Evolutionary conservation across 202 grass and related monocot genomes (phyloP).

Genomic region (Eragrostis tef): DNA sequence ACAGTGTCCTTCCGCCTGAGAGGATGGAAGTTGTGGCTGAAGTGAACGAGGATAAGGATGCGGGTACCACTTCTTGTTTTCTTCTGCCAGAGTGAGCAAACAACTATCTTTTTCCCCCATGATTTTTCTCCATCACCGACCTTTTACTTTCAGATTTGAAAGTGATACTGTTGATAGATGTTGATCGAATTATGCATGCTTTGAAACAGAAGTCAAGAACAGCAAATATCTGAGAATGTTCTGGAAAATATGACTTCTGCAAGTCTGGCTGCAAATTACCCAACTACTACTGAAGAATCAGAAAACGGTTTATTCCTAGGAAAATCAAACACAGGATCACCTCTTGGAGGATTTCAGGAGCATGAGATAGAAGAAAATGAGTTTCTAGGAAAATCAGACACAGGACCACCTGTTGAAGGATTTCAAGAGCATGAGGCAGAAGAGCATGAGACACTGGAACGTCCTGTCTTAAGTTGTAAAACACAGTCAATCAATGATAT

Average conservation of each 20-base stretch:
- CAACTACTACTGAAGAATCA: conserved; percentile 48
- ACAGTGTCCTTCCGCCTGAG: conserved; percentile 76
- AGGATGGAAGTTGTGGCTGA: conserved; percentile 60
- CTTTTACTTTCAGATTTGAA: conserved; percentile 20
- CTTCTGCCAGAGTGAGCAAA: conserved; percentile 50
- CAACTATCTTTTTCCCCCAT: not conserved
- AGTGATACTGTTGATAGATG: conserved; percentile 37
- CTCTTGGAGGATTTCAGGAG: conserved; percentile 27
- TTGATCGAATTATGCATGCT: conserved; percentile 41
- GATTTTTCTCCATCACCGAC: conserved; percentile 11
- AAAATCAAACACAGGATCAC: conserved; percentile 43
- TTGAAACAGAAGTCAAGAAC: conserved; percentile 48
- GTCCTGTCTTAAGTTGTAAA: conserved; percentile 18
- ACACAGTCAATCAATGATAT: conserved; percentile 35
- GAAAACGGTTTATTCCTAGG: conserved; percentile 37
- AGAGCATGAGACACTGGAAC: conserved; percentile 22
- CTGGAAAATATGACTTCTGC: conserved; percentile 17
- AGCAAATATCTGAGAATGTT: conserved; percentile 32
- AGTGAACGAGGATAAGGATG: conserved; percentile 31
- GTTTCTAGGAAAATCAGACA: conserved; percentile 45
- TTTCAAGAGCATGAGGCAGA: conserved; percentile 17
- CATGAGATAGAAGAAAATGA: conserved; percentile 26
- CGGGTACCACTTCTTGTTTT: conserved; percentile 9
- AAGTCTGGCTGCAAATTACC: conserved; percentile 18
- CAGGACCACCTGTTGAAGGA: conserved; percentile 25